Evolutionary conservation across 495 filamentous ascomycete genomes (phyloP).

Genomic region (Aspergillus hancockii): DNA sequence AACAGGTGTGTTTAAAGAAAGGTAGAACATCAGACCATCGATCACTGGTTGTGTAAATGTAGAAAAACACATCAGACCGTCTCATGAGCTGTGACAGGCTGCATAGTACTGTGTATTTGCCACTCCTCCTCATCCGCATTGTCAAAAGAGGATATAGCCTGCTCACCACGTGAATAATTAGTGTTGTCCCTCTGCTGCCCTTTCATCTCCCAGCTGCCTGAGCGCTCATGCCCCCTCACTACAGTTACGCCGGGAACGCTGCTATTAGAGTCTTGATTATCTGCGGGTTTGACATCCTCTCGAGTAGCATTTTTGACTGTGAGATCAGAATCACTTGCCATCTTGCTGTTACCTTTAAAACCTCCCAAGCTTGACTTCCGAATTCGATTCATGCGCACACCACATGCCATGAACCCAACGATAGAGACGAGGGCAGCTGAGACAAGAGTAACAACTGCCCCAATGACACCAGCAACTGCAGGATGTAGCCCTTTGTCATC

Average conservation of each 20-base stretch:
- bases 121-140: constrained; percentile 32
- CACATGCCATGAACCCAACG: constrained; percentile 42
- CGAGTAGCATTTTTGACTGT: constrained; percentile 34
- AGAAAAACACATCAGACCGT: constrained; percentile 29
- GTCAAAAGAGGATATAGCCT: constrained; percentile 16
- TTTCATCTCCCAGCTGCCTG: constrained; percentile 56
- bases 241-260: constrained; percentile 20
- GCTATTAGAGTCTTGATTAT: constrained; percentile 16
- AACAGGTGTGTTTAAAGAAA: neutral
- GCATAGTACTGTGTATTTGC: constrained; percentile 26
- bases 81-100: constrained; percentile 36
- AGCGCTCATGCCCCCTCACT: constrained; percentile 44
- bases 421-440: constrained; percentile 29
- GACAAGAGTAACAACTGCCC: constrained; percentile 45
- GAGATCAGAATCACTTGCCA: constrained; percentile 53
- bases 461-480: constrained; percentile 58
- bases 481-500: constrained; percentile 25
- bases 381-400: constrained; percentile 33
- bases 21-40: neutral
- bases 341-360: constrained; percentile 51
- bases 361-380: constrained; percentile 37
- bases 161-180: constrained; percentile 2
- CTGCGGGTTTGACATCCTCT: constrained; percentile 24
- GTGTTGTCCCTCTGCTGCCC: constrained; percentile 23
- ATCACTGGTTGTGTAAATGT: neutral